Percentiles rank a stretch among this genome's conserved stretches.
Conservation (phyloP, 768 basidiomycete genomes). For the Psilocybe subaeruginosa region DNA sequence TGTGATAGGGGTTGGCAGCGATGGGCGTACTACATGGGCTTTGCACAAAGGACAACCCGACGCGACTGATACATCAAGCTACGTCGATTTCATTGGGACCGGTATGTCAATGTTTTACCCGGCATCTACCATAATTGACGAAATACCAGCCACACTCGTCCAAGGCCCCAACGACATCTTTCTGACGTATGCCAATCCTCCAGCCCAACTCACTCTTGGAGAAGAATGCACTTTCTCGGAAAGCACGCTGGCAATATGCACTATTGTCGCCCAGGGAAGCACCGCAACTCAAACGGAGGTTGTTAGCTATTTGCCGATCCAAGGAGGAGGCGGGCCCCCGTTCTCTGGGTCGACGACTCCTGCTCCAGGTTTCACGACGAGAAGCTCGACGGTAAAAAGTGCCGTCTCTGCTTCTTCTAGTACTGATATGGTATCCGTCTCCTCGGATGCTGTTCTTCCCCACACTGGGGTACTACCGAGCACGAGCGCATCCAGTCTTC, state of each 20-base stretch:
- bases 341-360: not conserved
- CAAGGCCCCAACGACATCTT: conserved; percentile 42
- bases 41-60: conserved; percentile 34
- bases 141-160: conserved; percentile 42
- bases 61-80: conserved; percentile 33
- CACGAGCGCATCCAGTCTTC: not conserved
- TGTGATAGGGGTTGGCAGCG: conserved; percentile 41
- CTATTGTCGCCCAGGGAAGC: conserved; percentile 24
- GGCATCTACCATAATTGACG: not conserved
- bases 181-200: conserved; percentile 35
- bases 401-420: conserved; percentile 3
- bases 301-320: conserved; percentile 3
- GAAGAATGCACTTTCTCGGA: conserved; percentile 27
- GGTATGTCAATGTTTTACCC: conserved; percentile 27
- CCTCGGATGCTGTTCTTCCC: conserved; percentile 2
- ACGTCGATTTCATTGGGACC: conserved; percentile 38
- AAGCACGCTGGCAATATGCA: conserved; percentile 27
- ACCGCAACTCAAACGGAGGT: conserved; percentile 30
- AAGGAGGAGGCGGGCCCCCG: not conserved
- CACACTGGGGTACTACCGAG: not conserved
- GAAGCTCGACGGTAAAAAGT: not conserved
- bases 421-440: not conserved
- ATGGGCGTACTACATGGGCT: conserved; percentile 46
- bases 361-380: not conserved
- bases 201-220: conserved; percentile 26